Conservation (phyloP, 2,329 filamentous ascomycete genomes). For the Fusarium sp. region DNA sequence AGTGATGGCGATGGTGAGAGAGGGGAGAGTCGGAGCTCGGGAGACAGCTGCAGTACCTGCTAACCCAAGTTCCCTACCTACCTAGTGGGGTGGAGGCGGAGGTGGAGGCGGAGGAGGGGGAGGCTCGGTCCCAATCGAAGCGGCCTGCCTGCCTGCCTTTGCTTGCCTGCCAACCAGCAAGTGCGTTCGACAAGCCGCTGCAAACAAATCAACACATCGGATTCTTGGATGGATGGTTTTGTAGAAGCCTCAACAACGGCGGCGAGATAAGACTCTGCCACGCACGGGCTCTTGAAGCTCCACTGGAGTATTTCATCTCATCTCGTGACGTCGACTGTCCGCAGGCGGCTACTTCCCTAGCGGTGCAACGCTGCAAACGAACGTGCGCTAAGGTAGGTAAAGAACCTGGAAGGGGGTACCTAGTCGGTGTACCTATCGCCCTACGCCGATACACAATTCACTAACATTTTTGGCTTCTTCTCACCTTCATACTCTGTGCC, state of each 20-base stretch:
- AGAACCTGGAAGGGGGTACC: slow-evolving; percentile 2
- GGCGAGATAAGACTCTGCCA: too few species aligned
- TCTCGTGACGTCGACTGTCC: slow-evolving; percentile 24
- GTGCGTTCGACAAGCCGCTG: too few species aligned
- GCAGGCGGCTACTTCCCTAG: slow-evolving; percentile 10
- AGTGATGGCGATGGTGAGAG: slow-evolving; percentile 12
- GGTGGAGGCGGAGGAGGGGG: slow-evolving; percentile 19
- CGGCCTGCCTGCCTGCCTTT: neutral
- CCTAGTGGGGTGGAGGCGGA: slow-evolving; percentile 37
- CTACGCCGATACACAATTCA: slow-evolving; percentile 30
- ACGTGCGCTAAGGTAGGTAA: slow-evolving; percentile 4
- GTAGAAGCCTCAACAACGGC: too few species aligned
- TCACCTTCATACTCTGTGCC: slow-evolving; percentile 7
- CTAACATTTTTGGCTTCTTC: slow-evolving; percentile 15
- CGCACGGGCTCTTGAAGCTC: too few species aligned
- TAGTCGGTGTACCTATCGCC: slow-evolving; percentile 5
- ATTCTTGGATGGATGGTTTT: too few species aligned
- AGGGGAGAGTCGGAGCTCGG: slow-evolving; percentile 25
- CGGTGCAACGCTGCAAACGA: slow-evolving; percentile 8
- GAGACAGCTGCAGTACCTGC: slow-evolving; percentile 22
- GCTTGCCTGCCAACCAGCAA: neutral
- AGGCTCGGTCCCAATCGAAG: neutral
- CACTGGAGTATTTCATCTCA: too few species aligned
- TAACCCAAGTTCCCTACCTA: too few species aligned
- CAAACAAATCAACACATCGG: too few species aligned